Evolutionary conservation across 345 rosid species (phyloP), one percentile per base, ranked within the genome.

Genomic region (Rhodamnia rubescens): DNA sequence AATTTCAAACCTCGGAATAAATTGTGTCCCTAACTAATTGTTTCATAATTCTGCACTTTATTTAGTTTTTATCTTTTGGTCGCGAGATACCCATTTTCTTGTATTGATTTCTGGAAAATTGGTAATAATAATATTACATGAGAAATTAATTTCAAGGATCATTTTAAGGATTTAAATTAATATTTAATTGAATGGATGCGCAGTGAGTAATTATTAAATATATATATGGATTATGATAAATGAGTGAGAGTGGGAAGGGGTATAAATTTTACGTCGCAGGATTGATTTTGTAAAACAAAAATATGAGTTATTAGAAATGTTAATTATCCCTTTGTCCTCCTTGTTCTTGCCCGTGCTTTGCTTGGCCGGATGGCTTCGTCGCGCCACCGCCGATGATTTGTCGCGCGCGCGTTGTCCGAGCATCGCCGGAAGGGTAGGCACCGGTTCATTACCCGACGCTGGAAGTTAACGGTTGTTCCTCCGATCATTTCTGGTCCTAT

Each of bases 361-460:
- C 16, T 2, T 3, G 32, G 5, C 1, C 16, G 29, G 32, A 57
- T 57, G 15, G 64, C 16, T 57, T 27, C 16, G 16, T 5, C 1
- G 32, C 7, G 15, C 16, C 7, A 0, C 16, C 11, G 32, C 64
- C 7, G 16, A 57, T 7, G 64, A 57, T 11, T 57, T 57, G 64
- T 2, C 3, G 14, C 6, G 59, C 27, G 0, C 85, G 90, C 40
- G 2, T 9, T 88, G 91, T 83, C 88, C 85, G 26, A 91, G 92
- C 21, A 85, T 90, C 47, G 90, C 89, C 20, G 32, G 44, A 55
- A 84, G 89, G 32, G 87, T 78, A 78, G 87, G 91, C 54, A 54
- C 50, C 18, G 29, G 12, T 22, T 26, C 8, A 8, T 32, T 8
- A 83, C 54, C 29, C 18, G 27, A 40, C 74, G 18, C 26, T 18